Base-by-base conservation (phyloP, 1,139 yeast genomes). In the Suhomyces atakaporum region DNA sequence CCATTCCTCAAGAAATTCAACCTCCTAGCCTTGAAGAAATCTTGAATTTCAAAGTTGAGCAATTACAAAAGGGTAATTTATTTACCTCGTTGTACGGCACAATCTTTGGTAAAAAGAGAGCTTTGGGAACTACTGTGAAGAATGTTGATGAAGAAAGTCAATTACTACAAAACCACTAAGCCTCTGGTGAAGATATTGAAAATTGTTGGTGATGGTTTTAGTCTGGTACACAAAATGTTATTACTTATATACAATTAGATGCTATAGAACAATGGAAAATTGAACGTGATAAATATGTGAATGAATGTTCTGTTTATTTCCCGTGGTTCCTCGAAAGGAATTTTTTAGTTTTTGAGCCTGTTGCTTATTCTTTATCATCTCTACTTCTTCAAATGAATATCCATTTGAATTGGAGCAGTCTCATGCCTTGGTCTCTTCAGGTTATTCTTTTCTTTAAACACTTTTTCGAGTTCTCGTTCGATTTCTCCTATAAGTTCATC, bases 401-500 rank as follows among this genome's bases (percentile, higher is more conserved):
- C 50, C 43, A 44, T 39, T 24, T 39, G 40, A 20, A 49, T 38
- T 13, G 39, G 31, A 8, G 25, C 36, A 3, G 15, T 18, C 12
- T 25, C 24, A 4, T 12, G 16, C 13, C 13, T 11, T 9, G 10
- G 18, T n/a, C 44, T 50, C 22, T 49, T 49, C 7, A 48, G 21
- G 8, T 29, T 22, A 33, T 51, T 62, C 49, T 80, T 79, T 55
- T 88, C 94, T 29, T 75, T 71, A 62, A 83, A 70, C 16, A 86
- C 63, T 39, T 72, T 73, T 8, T 60, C 62, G 47, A 84, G 62
- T 53, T 85, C 92, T 30, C 72, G 62, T 49, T 86, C 92, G 14
- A 87, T 81, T 47, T 81, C 85, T 2, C 57, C 64, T 6, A 84
- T 66, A 33, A 89, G 64, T 29, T 82, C 86, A 13, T 66, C 67